phyloP scores from a whole-genome alignment of 805 yeast genomes.

The Spathaspora boniae region DNA sequence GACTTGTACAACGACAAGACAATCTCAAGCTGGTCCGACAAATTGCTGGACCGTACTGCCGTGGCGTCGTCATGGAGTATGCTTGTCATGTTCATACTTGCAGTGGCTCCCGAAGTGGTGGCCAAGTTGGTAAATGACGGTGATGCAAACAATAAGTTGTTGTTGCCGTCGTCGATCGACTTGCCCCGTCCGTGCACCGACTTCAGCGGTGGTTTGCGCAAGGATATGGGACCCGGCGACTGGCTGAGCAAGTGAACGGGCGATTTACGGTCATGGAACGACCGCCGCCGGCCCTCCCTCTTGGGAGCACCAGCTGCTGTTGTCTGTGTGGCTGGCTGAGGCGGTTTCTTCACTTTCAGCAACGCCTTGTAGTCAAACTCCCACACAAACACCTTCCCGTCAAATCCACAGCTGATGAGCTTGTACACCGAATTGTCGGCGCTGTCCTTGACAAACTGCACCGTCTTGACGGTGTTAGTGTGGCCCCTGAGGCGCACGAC shows the following conservation, averaged over 20 bases:
- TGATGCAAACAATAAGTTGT: constrained; percentile 1
- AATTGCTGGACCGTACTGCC: constrained; percentile 7
- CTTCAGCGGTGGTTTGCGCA: constrained; percentile 1
- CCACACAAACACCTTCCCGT: constrained; percentile 41
- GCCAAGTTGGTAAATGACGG: constrained; percentile 4
- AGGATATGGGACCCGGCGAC: constrained; percentile 3
- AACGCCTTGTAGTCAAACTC: constrained; percentile 42
- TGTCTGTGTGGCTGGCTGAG: neutral
- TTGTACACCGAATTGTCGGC: constrained; percentile 25
- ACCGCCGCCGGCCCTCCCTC: neutral
- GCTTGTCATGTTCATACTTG: constrained; percentile 22
- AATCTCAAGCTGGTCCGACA: constrained; percentile 21
- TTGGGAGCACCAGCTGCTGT: neutral
- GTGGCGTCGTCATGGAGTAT: constrained; percentile 11
- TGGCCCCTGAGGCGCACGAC: constrained; percentile 39
- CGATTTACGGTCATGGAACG: constrained; percentile 8
- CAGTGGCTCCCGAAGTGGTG: constrained; percentile 7
- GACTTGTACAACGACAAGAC: constrained; percentile 31
- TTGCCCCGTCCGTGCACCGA: constrained; percentile 4
- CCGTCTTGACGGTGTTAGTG: constrained; percentile 30
- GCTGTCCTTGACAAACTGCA: constrained; percentile 24
- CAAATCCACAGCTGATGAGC: constrained; percentile 36
- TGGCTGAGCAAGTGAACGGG: constrained; percentile 1
- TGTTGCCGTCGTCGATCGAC: constrained; percentile 3
- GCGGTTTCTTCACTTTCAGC: constrained; percentile 28